These are phyloP conservation scores for Pterulicium gracile DNA, from an alignment of 1,284 basidiomycete species.

Conservation along the genomic window DNA sequence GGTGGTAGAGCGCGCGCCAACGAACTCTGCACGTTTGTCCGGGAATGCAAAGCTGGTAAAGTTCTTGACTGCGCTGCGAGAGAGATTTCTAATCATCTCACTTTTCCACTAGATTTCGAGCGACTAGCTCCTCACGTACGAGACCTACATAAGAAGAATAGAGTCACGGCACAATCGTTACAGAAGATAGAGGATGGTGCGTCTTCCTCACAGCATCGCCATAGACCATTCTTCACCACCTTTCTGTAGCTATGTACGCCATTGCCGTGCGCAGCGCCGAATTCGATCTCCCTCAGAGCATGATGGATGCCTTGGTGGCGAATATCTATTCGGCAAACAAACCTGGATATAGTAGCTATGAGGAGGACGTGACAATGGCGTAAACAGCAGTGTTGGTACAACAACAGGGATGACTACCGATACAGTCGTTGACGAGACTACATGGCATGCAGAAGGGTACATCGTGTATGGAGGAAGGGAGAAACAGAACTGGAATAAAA, in stretches of 20 bases:
- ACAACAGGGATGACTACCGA: no score
- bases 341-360: not conserved
- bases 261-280: conserved; percentile 61
- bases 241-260: conserved; percentile 49
- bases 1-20: conserved; percentile 63
- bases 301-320: conserved; percentile 53
- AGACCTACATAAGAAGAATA: conserved; percentile 82
- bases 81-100: not conserved
- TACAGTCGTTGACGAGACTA: no score
- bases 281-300: conserved; percentile 53
- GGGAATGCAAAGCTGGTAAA: conserved; percentile 70
- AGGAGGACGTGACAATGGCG: not conserved
- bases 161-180: conserved; percentile 75
- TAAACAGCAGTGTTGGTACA: not conserved
- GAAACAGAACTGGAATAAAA: no score
- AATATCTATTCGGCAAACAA: not conserved
- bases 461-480: no score
- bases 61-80: conserved; percentile 3
- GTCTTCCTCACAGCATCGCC: conserved; percentile 12
- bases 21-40: conserved; percentile 68
- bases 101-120: conserved; percentile 53
- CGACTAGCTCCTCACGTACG: conserved; percentile 54
- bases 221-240: conserved; percentile 2
- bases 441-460: no score
- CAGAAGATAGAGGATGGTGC: conserved; percentile 92